Evolutionary conservation across 2,329 filamentous ascomycete genomes (phyloP).

Genomic region (Nigrospora osmanthi): DNA sequence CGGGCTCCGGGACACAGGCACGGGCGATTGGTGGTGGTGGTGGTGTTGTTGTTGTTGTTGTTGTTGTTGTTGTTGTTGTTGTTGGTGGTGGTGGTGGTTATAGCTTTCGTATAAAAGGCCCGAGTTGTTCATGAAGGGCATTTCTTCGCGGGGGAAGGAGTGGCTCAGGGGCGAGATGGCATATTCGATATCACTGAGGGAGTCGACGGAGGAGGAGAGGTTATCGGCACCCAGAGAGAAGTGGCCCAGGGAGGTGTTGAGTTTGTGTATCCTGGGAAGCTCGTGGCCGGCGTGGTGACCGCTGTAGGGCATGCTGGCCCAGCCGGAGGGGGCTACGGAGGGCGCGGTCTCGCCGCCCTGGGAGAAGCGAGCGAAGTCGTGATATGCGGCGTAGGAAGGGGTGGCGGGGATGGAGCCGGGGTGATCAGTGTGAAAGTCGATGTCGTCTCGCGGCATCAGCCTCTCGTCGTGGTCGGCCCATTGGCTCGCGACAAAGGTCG

Average conservation of each 20-base stretch:
- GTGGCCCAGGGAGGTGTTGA: slow-evolving; percentile 16
- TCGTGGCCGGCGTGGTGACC: slow-evolving; percentile 27
- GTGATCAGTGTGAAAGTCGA: slow-evolving; percentile 27
- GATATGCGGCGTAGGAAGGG: slow-evolving; percentile 26
- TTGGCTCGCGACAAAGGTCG: slow-evolving; percentile 26
- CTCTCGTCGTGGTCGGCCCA: slow-evolving; percentile 31
- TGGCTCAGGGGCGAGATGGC: slow-evolving; percentile 46
- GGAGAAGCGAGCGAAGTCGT: slow-evolving; percentile 44
- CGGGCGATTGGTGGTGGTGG: slow-evolving; percentile 42
- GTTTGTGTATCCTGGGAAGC: slow-evolving; percentile 35
- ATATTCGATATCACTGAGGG: slow-evolving; percentile 55
- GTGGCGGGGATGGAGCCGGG: slow-evolving; percentile 31
- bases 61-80: too few species aligned
- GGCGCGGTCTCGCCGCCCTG: slow-evolving; percentile 32
- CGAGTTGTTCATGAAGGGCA: slow-evolving; percentile 48
- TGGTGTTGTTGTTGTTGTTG: too few species aligned
- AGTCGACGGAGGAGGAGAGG: slow-evolving; percentile 47
- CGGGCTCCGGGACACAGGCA: slow-evolving; percentile 48
- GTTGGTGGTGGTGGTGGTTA: slow-evolving; percentile 38
- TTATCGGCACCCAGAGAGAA: slow-evolving; percentile 2
- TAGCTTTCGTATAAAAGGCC: slow-evolving; percentile 51
- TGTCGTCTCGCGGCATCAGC: slow-evolving; percentile 24
- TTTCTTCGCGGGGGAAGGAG: slow-evolving; percentile 44
- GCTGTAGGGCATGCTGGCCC: slow-evolving; percentile 40
- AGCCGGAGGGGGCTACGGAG: slow-evolving; percentile 31